A percentile compares a stretch with the other conserved stretches of the same genome.
phyloP scores from a whole-genome alignment of 2,329 filamentous ascomycete genomes.

The Claviceps paspali region DNA sequence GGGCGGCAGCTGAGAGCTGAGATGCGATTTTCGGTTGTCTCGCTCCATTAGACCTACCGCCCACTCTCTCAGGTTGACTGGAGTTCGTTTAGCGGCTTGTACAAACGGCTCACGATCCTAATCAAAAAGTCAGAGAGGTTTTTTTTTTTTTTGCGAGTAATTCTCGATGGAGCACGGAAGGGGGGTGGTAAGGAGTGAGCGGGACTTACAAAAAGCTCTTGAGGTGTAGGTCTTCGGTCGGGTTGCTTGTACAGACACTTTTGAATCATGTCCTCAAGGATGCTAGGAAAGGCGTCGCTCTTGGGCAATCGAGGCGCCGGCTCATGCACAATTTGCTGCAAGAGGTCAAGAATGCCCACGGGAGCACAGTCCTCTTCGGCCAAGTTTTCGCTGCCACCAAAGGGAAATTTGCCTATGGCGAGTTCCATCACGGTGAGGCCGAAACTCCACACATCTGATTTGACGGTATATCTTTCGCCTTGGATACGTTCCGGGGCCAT shows the following conservation, averaged over 20 bases:
- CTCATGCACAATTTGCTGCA: conserved; percentile 96
- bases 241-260: conserved; percentile 88
- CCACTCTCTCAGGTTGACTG: conserved; percentile 87
- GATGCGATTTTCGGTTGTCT: conserved; percentile 88
- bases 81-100: conserved; percentile 89
- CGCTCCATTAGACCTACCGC: conserved; percentile 86
- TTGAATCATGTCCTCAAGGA: conserved; percentile 92
- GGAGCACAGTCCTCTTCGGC: conserved; percentile 67
- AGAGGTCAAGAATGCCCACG: conserved; percentile 84
- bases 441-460: conserved; percentile 98
- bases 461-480: conserved; percentile 91
- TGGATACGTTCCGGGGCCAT: conserved; percentile 98
- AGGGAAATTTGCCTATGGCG: conserved; percentile 94
- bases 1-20: conserved; percentile 66
- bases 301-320: conserved; percentile 86
- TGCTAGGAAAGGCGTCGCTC: conserved; percentile 91
- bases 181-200: not conserved
- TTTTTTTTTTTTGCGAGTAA: too few species aligned
- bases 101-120: conserved; percentile 89
- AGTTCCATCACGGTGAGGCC: conserved; percentile 92
- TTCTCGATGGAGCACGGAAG: too few species aligned
- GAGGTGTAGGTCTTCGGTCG: conserved; percentile 76
- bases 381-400: conserved; percentile 57
- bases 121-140: conserved; percentile 4
- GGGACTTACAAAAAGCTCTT: conserved; percentile 65